phyloP scores from a whole-genome alignment of 306 rosid species.

The Begonia fuchsioides region DNA sequence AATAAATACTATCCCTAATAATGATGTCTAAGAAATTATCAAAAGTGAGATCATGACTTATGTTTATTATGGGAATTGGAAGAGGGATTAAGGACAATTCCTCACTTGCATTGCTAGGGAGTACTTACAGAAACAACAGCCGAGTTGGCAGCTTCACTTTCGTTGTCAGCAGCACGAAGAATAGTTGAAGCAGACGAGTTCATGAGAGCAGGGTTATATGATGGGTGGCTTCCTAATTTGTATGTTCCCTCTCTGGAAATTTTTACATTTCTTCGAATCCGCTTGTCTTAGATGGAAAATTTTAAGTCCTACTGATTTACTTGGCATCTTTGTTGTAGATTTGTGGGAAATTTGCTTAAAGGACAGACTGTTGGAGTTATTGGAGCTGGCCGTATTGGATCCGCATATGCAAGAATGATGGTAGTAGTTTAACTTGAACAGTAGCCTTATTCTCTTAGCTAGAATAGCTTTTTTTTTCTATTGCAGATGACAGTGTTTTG shows the following conservation, averaged over 20 bases:
- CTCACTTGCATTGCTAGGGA: constrained; percentile 44
- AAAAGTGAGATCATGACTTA: too few species aligned
- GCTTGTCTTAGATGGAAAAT: too few species aligned
- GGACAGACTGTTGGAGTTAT: constrained; percentile 99
- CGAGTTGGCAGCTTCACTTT: constrained; percentile 87
- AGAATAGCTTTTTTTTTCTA: background rate
- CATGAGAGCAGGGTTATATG: constrained; percentile 95
- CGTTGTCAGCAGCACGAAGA: constrained; percentile 89
- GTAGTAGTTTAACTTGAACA: constrained; percentile 18
- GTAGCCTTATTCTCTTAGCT: background rate
- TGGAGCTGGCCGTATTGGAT: constrained; percentile 98
- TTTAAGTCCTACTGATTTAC: background rate
- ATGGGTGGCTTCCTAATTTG: constrained; percentile 98
- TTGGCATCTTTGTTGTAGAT: constrained; percentile 23
- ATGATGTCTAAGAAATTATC: too few species aligned
- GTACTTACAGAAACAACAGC: constrained; percentile 98
- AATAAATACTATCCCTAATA: too few species aligned
- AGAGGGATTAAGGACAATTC: background rate
- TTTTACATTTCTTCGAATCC: background rate
- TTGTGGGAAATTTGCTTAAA: constrained; percentile 89
- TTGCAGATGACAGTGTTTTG: background rate
- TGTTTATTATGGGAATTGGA: too few species aligned
- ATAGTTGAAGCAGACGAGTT: constrained; percentile 97
- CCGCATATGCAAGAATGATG: constrained; percentile 99
- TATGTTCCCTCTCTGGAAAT: constrained; percentile 14